phyloP scores from a whole-genome alignment of 805 yeast species.

The Hanseniaspora pseudoguilliermondii region DNA sequence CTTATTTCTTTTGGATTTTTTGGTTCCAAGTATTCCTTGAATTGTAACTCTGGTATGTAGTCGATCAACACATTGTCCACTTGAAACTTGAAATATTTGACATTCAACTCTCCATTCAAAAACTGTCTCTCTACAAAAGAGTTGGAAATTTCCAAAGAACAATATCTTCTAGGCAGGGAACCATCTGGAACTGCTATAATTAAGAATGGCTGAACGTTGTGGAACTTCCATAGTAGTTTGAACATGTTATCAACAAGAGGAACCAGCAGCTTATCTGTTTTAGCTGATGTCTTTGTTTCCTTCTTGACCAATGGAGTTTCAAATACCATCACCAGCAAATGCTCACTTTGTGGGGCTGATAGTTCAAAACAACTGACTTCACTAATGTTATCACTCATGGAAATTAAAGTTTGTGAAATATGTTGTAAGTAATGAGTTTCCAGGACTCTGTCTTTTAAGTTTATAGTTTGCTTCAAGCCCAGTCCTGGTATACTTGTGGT shows the following conservation, averaged over 20 bases:
- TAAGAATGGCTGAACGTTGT: conserved; percentile 68
- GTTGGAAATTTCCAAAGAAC: conserved; percentile 80
- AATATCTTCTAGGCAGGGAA: conserved; percentile 62
- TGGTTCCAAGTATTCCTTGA: conserved; percentile 14
- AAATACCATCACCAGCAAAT: conserved; percentile 70
- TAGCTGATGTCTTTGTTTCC: conserved; percentile 17
- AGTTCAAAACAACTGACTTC: conserved; percentile 86
- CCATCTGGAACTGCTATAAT: conserved; percentile 69
- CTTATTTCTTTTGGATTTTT: conserved; percentile 14
- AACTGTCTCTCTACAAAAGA: conserved; percentile 70
- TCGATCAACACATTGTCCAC: conserved; percentile 27
- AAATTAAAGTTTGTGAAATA: conserved; percentile 67
- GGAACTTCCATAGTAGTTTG: conserved; percentile 35
- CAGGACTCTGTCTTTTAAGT: conserved; percentile 15
- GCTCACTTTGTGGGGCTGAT: conserved; percentile 40
- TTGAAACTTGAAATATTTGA: conserved; percentile 66
- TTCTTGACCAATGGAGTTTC: conserved; percentile 38
- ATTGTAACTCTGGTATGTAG: conserved; percentile 26
- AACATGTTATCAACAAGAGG: conserved; percentile 26
- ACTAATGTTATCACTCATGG: conserved; percentile 64
- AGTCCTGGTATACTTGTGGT: not conserved
- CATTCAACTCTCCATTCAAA: conserved; percentile 63
- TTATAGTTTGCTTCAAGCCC: not conserved
- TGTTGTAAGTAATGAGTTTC: conserved; percentile 69
- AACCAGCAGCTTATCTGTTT: conserved; percentile 23